Base-by-base conservation (phyloP, 2,329 filamentous ascomycete species). In the Venturia oleaginea region DNA sequence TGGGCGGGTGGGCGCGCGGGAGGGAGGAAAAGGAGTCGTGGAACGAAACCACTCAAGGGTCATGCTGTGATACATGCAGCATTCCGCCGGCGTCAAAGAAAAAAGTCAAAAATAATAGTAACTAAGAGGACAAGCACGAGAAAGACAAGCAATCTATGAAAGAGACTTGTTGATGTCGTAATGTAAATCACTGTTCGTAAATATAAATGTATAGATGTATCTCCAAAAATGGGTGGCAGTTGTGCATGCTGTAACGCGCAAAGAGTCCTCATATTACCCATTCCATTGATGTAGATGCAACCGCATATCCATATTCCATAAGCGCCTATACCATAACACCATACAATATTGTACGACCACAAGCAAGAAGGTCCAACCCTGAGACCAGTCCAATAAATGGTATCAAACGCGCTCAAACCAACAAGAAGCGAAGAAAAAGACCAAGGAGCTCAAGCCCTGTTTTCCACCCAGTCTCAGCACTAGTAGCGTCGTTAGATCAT, bases 371-470 rank as follows among this genome's bases (percentile, higher is more conserved):
- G 46, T 15, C 24, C 11, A 11, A 27, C 27, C 46, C 46, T 22
- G 22, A 27, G 46, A 22, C 22, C 46, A 22, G 22, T 34, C 27
- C 51, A 17, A 57, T 32, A 34, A 57, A 30, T 57, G 51, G 15
- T 32, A 57, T 57, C 17, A 57, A 57, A n/a, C 51, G 24, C 51
- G 27, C 51, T 57, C 51, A 57, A 57, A 19, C 51, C 30, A 34
- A 51, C 11, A 51, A 57, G 51, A 57, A 57, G 51, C 24, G 51
- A 54, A 54, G 11, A 34, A n/a, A 22, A 34, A 57, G 5, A 34
- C 17, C 51, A 57, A 57, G 27, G 10, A 34, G 7, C 30, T 30
- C 22, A 34, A 19, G 32, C 6, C 13, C 48, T 24, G 8, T 57
- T 57, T 34, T 34, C 51, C 13, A 13, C 11, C 46, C 46, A 51